Evolutionary conservation across 2,329 filamentous ascomycete genomes (phyloP), one percentile per base, ranked within the genome.

Genomic region (Aspergillus aculeatus): DNA sequence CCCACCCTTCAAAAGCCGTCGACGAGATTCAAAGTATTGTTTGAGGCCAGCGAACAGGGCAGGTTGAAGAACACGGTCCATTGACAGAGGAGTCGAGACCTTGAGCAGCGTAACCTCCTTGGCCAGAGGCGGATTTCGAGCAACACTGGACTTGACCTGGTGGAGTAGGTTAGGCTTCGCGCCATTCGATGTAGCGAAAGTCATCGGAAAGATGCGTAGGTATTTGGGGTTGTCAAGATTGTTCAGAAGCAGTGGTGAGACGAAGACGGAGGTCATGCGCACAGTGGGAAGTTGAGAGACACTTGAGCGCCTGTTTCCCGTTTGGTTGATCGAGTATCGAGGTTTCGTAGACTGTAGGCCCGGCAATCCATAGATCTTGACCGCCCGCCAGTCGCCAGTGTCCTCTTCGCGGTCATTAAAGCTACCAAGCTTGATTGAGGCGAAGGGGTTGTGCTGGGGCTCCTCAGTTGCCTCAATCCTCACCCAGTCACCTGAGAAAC

Each of bases 401-500:
- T 83, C 77, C n/a, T 84, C 81, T 6, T 84, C 84, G 64, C 67
- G 68, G 21, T 75, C 70, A 50, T 70, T 73, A 49, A 78, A 72
- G 58, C 71, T 69, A 62, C 76, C 72, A 88, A 90, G 54, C 84
- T 89, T 65, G 86, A 85, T 19, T 82, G 89, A 73, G 86, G 89
- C 16, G 81, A 78, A 23, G 84, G 89, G 60, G 35, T 78, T 78
- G n/a, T 72, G 55, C 58, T 76, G 74, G 2, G 91, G 89, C 71
- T 92, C 91, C 65, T 90, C 84, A 0, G 90, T 84, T 5, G 86
- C 83, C 76, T 96, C 92, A 11, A 97, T 82, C 23, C 89, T 88
- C 11, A 96, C 92, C 95, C 95, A 99, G 71, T 99, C 95, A 31
- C 95, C 95, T 0, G 94, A 98, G 72, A 99, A 99, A 75, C 94